Percentiles rank a stretch among this genome's conserved stretches.
Evolutionary conservation across 148 eudicot genomes (phyloP).

Genomic region (Pouteria glomerata): DNA sequence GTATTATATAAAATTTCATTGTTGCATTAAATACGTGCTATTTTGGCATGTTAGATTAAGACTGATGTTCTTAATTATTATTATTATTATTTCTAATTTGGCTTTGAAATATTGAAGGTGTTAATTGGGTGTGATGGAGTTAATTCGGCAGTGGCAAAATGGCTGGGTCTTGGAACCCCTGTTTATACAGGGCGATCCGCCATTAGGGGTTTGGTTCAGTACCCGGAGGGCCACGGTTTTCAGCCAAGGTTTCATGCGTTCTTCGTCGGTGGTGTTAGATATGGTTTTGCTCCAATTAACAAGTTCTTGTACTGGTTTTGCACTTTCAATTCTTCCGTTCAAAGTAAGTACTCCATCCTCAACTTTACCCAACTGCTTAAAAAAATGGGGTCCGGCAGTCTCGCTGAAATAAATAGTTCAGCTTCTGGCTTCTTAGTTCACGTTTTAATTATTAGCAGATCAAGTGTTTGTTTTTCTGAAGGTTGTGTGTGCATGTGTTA

Average conservation of each 20-base stretch:
- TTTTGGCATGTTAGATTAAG: too few species aligned
- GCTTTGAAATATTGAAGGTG: constrained; percentile 23
- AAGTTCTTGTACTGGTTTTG: constrained; percentile 43
- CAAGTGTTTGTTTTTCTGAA: too few species aligned
- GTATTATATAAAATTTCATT: constrained; percentile 27
- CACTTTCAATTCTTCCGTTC: constrained; percentile 23
- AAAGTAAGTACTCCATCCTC: constrained; percentile 23
- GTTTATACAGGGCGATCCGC: constrained; percentile 26
- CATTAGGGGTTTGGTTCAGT: constrained; percentile 44
- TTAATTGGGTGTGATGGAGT: constrained; percentile 61
- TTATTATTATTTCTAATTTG: background rate
- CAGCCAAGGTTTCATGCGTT: constrained; percentile 19
- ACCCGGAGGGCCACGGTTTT: constrained; percentile 30
- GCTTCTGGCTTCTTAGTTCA: too few species aligned
- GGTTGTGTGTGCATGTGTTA: too few species aligned
- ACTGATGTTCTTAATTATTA: too few species aligned
- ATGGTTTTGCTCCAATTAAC: constrained; percentile 37
- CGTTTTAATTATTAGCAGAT: too few species aligned
- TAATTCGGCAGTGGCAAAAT: constrained; percentile 45
- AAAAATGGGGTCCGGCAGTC: too few species aligned
- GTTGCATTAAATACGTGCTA: too few species aligned
- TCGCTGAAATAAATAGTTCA: too few species aligned
- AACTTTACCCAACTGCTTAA: too few species aligned
- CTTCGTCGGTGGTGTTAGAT: constrained; percentile 37
- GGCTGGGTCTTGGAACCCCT: constrained; percentile 35